Evolutionary conservation across 352 stramenopile genomes (phyloP).

Genomic region (Blastocystis hominis): DNA sequence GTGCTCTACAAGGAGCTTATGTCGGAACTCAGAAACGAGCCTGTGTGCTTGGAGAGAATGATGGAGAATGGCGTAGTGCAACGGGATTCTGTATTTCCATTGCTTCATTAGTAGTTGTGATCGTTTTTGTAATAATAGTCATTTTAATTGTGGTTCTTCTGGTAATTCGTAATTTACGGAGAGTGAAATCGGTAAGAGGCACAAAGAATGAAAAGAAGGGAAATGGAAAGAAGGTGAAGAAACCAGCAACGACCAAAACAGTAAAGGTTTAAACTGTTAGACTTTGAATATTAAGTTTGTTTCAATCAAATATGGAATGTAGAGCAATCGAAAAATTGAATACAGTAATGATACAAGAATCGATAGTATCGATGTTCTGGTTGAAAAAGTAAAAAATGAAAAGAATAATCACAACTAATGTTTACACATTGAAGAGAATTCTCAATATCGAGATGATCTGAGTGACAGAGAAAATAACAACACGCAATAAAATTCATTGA

Average conservation of each 20-base stretch:
- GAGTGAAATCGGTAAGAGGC: background rate
- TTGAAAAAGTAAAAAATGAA: too few relatives aligned
- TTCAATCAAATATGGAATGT: too few relatives aligned
- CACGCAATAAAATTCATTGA: too few relatives aligned
- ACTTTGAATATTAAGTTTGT: too few relatives aligned
- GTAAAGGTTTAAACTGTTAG: background rate
- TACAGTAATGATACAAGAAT: too few relatives aligned
- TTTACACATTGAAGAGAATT: too few relatives aligned
- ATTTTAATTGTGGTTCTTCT: background rate
- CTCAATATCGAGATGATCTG: too few relatives aligned
- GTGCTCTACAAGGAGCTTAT: background rate
- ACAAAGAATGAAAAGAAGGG: conserved; percentile 1
- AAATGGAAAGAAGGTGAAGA: background rate
- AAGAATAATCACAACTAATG: too few relatives aligned
- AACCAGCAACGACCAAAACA: background rate
- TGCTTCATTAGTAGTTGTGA: background rate
- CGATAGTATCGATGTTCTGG: too few relatives aligned
- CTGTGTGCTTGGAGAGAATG: background rate
- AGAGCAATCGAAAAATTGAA: too few relatives aligned
- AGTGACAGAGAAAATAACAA: too few relatives aligned
- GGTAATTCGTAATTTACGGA: background rate
- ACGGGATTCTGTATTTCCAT: conserved; percentile 1
- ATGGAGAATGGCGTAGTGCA: background rate
- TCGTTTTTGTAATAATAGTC: background rate
- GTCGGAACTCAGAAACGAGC: conserved; percentile 3